Base-by-base conservation (phyloP, 2,329 filamentous ascomycete genomes). In the Ampelomyces quisqualis region DNA sequence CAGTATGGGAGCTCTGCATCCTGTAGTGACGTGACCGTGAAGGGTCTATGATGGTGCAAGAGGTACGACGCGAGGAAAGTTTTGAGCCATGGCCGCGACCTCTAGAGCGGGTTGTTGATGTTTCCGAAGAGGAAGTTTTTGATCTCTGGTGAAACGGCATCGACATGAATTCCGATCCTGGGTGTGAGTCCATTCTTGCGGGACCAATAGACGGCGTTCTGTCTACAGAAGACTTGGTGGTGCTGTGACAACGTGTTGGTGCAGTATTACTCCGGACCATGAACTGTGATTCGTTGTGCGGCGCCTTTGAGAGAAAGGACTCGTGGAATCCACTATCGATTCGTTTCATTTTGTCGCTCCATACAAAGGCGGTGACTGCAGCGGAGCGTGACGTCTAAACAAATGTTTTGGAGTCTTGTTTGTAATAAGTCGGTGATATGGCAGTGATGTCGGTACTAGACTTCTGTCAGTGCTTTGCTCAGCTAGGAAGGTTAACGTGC, bases 21-120 rank as follows among this genome's bases (percentile, higher is more conserved):
- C 65, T 51, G 47, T 65, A 60, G 38, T 68, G 62, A 22, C 62
- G 62, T 31, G 60, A 54, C 32, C 62, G 55, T 3, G 61, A 61
- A 6, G 63, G 62, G 24, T 67, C 63, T 23, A 66, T 51, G 19
- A 65, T 50, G 23, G 64, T 65, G 35, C 54, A 61, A 1, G 62
- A 66, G n/a, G 64, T 65, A 20, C 62, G 59, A 9, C 59, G 55
- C 8, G 64, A 67, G 8, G 64, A 67, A n/a, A 57, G 54, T 34
- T 62, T 63, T 5, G 65, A 67, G 26, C 53, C 52, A 47, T 58
- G 47, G 29, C 55, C 52, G 15, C 50, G 58, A 21, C 52, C 50
- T 28, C 59, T 61, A 5, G 60, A 62, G 39, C 51, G 39, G n/a
- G 39, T 57, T 18, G 56, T 55, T 0, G 64, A 64, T 30, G 57